These are phyloP conservation scores for Porpolomopsis calyptriformis DNA, from an alignment of 768 basidiomycete genomes.

Conservation along the genomic window DNA sequence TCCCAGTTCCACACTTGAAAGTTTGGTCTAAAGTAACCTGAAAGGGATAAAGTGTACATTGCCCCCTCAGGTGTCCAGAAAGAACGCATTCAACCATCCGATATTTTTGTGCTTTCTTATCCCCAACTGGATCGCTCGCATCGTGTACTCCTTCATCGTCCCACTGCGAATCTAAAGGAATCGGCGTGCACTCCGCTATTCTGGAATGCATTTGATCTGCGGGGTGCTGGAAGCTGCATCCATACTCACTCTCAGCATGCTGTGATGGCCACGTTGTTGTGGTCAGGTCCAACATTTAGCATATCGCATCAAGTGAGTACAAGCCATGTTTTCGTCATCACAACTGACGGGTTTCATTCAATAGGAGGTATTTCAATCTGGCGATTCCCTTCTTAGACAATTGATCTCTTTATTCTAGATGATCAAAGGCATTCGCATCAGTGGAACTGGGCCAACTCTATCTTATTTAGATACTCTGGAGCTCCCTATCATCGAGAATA, in stretches of 20 bases:
- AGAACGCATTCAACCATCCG: slow-evolving; percentile 69
- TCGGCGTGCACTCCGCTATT: slow-evolving; percentile 85
- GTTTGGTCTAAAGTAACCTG: too few relatives aligned
- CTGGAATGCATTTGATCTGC: slow-evolving; percentile 81
- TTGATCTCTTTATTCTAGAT: slow-evolving; percentile 36
- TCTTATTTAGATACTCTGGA: slow-evolving; percentile 80
- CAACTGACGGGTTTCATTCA: background rate
- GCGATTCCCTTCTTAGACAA: too few relatives aligned
- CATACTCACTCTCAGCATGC: slow-evolving; percentile 88
- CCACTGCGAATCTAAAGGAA: slow-evolving; percentile 62
- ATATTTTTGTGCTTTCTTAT: slow-evolving; percentile 83
- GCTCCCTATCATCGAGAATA: slow-evolving; percentile 86
- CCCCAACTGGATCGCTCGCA: slow-evolving; percentile 54
- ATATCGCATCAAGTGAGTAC: slow-evolving; percentile 70
- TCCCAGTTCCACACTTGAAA: too few relatives aligned
- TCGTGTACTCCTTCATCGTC: slow-evolving; percentile 69
- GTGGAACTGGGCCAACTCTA: slow-evolving; percentile 63
- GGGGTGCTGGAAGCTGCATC: slow-evolving; percentile 76
- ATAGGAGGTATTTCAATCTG: background rate
- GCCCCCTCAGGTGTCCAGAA: slow-evolving; percentile 89
- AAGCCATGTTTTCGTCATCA: background rate
- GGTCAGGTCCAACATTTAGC: slow-evolving; percentile 56
- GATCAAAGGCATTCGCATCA: slow-evolving; percentile 82
- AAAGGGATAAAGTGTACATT: slow-evolving; percentile 69
- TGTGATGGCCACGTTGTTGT: slow-evolving; percentile 79